phyloP scores from a whole-genome alignment of 768 basidiomycete genomes.

The Agrocybe chaxingu region DNA sequence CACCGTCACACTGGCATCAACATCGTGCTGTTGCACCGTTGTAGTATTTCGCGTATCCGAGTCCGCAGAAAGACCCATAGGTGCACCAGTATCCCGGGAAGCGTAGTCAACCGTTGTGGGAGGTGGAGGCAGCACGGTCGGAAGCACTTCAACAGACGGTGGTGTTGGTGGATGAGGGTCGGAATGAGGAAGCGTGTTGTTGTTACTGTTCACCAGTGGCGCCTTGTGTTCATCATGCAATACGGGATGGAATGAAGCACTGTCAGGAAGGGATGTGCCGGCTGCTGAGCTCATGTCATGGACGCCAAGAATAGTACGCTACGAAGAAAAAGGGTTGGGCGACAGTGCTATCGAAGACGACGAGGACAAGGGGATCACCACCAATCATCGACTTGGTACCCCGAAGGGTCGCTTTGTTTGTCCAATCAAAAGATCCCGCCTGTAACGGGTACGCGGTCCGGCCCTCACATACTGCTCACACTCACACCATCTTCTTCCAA shows the following conservation, averaged over 20 bases:
- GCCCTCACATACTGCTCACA: too few relatives aligned
- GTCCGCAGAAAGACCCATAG: too few relatives aligned
- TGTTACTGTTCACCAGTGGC: too few relatives aligned
- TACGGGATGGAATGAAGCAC: neutral
- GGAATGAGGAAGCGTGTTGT: neutral
- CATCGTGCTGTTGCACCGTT: neutral
- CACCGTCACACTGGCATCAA: conserved; percentile 9
- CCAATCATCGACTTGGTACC: too few relatives aligned
- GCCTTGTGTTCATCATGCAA: neutral
- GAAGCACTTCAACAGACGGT: neutral
- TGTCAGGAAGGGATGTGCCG: conserved; percentile 4
- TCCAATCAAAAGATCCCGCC: too few relatives aligned
- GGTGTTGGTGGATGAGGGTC: neutral
- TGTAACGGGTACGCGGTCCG: too few relatives aligned
- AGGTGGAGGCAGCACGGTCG: neutral
- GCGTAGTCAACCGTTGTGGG: neutral
- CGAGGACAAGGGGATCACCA: too few relatives aligned
- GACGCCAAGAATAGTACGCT: conserved; percentile 9
- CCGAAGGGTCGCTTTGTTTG: too few relatives aligned
- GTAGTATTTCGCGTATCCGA: neutral
- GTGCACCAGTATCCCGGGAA: neutral
- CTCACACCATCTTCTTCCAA: too few relatives aligned
- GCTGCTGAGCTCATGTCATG: conserved; percentile 22
- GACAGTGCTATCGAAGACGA: too few relatives aligned
- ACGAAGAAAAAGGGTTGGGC: neutral